A percentile compares a stretch with the other conserved stretches of the same genome.
These are phyloP conservation scores for Umbelopsis sp. DNA, from an alignment of 192 early-diverging fungal genomes.

Conservation along the genomic window DNA sequence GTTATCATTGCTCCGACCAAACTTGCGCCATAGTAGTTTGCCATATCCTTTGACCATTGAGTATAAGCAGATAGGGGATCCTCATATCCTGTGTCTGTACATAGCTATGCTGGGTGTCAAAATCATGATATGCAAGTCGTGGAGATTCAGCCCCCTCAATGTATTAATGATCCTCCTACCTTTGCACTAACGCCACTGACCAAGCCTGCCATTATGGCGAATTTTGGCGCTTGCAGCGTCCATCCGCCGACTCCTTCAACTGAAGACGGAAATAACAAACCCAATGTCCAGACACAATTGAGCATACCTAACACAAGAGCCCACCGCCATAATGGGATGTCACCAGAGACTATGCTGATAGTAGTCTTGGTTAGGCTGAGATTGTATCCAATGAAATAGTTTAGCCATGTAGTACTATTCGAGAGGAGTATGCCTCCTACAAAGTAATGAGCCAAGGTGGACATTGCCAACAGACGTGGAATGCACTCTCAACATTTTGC, in stretches of 20 bases:
- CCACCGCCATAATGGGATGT: background rate
- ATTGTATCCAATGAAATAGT: background rate
- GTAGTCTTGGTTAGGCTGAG: background rate
- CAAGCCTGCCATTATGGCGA: background rate
- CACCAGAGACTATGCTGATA: background rate
- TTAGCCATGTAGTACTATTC: slow-evolving; percentile 1
- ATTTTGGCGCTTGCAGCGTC: background rate
- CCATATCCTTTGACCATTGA: background rate
- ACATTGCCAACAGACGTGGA: background rate
- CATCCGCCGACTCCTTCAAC: slow-evolving; percentile 4
- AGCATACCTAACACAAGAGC: background rate
- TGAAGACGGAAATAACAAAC: background rate
- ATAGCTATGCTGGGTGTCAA: background rate
- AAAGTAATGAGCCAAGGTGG: slow-evolving; percentile 1
- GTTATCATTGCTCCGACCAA: background rate
- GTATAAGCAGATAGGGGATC: slow-evolving; percentile 2
- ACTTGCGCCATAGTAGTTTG: background rate
- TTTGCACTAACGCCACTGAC: background rate
- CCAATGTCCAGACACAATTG: background rate
- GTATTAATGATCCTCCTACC: background rate
- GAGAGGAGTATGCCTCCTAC: background rate
- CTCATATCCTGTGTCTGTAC: background rate
- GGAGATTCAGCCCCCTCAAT: background rate
- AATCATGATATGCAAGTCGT: background rate
- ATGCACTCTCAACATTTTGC: background rate